Conservation (phyloP, 1,139 yeast species). For the Pichia sp. region DNA sequence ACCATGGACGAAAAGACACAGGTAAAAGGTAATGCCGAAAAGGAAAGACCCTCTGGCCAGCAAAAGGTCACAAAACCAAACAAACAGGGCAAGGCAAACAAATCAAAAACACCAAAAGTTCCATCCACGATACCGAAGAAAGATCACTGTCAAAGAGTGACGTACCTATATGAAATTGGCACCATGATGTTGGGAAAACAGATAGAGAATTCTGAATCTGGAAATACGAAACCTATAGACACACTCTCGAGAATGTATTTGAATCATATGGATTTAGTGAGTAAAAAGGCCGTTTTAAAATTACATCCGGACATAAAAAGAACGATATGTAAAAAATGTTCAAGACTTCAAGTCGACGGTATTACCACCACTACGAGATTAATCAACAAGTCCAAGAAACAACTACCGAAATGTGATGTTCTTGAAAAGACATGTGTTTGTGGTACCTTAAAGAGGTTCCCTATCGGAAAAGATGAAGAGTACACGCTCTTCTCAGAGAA, state of each 20-base stretch:
- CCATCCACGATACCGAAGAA: conserved; percentile 45
- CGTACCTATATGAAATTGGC: conserved; percentile 56
- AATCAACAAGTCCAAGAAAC: conserved; percentile 29
- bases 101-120: conserved; percentile 18
- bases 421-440: conserved; percentile 37
- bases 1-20: no score
- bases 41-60: not conserved
- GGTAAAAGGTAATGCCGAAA: no score
- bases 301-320: conserved; percentile 62
- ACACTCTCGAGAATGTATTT: conserved; percentile 49
- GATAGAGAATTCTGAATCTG: not conserved
- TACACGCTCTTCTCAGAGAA: conserved; percentile 31
- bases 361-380: conserved; percentile 36
- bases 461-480: conserved; percentile 37
- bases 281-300: conserved; percentile 63
- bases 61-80: conserved; percentile 4
- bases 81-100: conserved; percentile 9
- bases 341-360: conserved; percentile 48
- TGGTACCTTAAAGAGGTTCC: conserved; percentile 38
- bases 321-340: conserved; percentile 58
- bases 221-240: conserved; percentile 23
- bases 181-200: conserved; percentile 25
- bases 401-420: conserved; percentile 32
- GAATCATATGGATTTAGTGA: conserved; percentile 47
- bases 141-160: conserved; percentile 59